Evolutionary conservation across 1,139 yeast genomes (phyloP).

Genomic region (Candida gigantensis): DNA sequence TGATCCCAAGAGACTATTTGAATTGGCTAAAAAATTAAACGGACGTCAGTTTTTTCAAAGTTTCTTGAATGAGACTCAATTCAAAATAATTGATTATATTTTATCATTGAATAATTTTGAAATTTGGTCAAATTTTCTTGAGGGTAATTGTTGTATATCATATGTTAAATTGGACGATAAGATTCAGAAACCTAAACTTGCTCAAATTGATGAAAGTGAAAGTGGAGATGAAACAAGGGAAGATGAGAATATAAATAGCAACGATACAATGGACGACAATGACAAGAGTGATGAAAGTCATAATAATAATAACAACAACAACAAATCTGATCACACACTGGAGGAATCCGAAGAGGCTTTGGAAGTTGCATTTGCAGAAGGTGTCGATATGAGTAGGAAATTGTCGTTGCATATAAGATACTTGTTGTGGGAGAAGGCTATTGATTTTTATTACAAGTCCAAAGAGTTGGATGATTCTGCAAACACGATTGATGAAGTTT

Average conservation of each 20-base stretch:
- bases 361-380: conserved; percentile 47
- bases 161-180: conserved; percentile 5
- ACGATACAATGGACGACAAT: conserved; percentile 5
- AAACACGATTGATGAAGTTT: conserved; percentile 32
- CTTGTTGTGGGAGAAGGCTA: conserved; percentile 72
- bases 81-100: conserved; percentile 51
- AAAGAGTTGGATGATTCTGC: conserved; percentile 29
- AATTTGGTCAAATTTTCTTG: conserved; percentile 56
- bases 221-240: conserved; percentile 10
- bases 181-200: conserved; percentile 9
- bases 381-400: conserved; percentile 48
- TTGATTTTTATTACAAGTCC: conserved; percentile 50
- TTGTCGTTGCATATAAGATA: conserved; percentile 67
- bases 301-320: conserved; percentile 8
- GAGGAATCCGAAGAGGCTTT: conserved; percentile 16
- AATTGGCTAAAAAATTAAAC: conserved; percentile 51
- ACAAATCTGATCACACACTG: conserved; percentile 10
- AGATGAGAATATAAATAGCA: conserved; percentile 15
- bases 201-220: conserved; percentile 6
- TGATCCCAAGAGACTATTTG: conserved; percentile 41
- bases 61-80: conserved; percentile 64
- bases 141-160: conserved; percentile 48
- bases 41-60: conserved; percentile 53
- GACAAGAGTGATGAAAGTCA: conserved; percentile 6
- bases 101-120: conserved; percentile 28